Evolutionary conservation across 805 yeast species (phyloP).

Genomic region (Ogataea siamensis): DNA sequence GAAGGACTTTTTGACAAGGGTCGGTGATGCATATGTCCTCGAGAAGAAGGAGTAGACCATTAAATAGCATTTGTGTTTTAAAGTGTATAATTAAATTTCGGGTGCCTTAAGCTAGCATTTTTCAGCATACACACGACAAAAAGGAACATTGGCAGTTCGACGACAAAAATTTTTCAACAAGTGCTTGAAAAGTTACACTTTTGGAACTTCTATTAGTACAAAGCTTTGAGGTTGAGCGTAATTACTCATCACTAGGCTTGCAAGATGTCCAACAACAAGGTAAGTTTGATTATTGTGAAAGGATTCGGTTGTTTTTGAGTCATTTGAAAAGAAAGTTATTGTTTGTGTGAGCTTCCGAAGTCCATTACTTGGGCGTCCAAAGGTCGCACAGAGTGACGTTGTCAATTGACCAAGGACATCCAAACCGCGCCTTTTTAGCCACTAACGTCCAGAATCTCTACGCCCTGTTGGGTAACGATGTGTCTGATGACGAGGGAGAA

Average conservation of each 20-base stretch:
- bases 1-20: slow-evolving; percentile 53
- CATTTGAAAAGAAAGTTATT: not conserved
- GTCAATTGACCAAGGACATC: not conserved
- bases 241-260: slow-evolving; percentile 7
- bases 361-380: not conserved
- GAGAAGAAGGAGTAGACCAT: slow-evolving; percentile 14
- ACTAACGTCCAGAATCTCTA: slow-evolving; percentile 59
- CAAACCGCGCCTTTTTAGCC: not conserved
- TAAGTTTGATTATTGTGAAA: slow-evolving; percentile 13
- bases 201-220: slow-evolving; percentile 8
- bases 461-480: slow-evolving; percentile 85
- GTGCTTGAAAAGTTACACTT: slow-evolving; percentile 7
- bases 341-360: not conserved
- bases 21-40: slow-evolving; percentile 40
- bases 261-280: slow-evolving; percentile 32
- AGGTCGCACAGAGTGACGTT: not conserved
- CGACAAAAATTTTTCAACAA: slow-evolving; percentile 24
- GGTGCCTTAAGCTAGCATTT: not conserved
- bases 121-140: slow-evolving; percentile 15
- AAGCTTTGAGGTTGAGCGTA: slow-evolving; percentile 11
- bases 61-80: slow-evolving; percentile 8
- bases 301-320: not conserved
- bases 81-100: not conserved
- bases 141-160: slow-evolving; percentile 10
- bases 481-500: slow-evolving; percentile 70